Base-by-base conservation (phyloP, 192 early-diverging fungal species). In the Neocallimastix lanati region DNA sequence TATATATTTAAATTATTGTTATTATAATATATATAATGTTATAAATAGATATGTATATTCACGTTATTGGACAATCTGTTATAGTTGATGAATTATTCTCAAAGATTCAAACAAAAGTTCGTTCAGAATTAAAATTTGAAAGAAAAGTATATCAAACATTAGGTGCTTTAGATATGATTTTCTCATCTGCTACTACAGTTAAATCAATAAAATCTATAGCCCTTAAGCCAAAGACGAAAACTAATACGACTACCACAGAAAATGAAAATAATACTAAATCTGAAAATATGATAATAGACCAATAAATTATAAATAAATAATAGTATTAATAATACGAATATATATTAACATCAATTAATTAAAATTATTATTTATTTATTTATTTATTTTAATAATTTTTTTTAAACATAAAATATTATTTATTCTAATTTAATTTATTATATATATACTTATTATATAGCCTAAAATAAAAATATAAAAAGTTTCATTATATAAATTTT, bases 51-150 rank as follows among this genome's bases (percentile, higher is more conserved):
- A 93, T 96, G 83, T 98, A 98, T 83, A 86, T 86, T 36, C 83
- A 88, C 12, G 92, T 96, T 28, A 81, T 96, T 81, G 89, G 89
- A 30, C 92, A 95, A 82, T 95, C 95, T 11, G 87, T 88, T 11
- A 78, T 93, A 14, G 92, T 97, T 38, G 92, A 94, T 50, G 93
- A 96, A 36, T 83, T 95, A 79, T 85, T 98, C 76, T 28, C 82
- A 36, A 87, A 88, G 29, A 81, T 98, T 50, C 83, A 86, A 28
- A 80, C 81, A 28, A 96, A 96, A 87, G 91, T 98, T 12, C 85
- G 87, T 29, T 28, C 81, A n/a, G 96, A 98, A 84, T 83, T 98
- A 50, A 50, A 50, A 21, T 50, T 50, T 50, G 40, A 50, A 50
- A 50, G 40, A 50, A 50, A 50, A 50, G 21, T 50, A 21, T 50